These are phyloP conservation scores for Dioscorea alata DNA, from an alignment of 106 monocot species.

Conservation along the genomic window DNA sequence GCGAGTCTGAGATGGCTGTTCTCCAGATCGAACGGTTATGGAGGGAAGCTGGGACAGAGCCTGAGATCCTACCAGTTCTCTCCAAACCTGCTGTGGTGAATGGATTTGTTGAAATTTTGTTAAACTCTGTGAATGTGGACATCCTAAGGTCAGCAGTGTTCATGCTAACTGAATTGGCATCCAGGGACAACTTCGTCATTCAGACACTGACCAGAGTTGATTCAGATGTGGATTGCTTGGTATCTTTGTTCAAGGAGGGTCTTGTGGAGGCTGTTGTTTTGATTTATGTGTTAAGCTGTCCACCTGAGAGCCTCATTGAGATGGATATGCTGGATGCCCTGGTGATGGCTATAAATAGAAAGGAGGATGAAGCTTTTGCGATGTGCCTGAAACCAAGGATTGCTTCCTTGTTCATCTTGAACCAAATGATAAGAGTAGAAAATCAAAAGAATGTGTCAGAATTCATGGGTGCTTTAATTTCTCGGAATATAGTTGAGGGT, in stretches of 20 bases:
- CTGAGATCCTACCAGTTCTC: slow-evolving; percentile 17
- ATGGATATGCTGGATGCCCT: slow-evolving; percentile 46
- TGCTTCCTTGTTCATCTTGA: slow-evolving; percentile 39
- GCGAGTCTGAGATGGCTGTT: slow-evolving; percentile 49
- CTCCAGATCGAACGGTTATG: slow-evolving; percentile 36
- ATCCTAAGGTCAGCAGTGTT: slow-evolving; percentile 26
- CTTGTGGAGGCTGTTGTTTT: slow-evolving; percentile 32
- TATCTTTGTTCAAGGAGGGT: slow-evolving; percentile 57
- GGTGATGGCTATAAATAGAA: slow-evolving; percentile 17
- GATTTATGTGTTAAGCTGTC: slow-evolving; percentile 30
- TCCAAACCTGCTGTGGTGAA: slow-evolving; percentile 41
- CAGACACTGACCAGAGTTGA: slow-evolving; percentile 48
- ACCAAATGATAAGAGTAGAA: slow-evolving; percentile 27
- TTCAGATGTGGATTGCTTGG: slow-evolving; percentile 57
- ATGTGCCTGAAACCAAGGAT: slow-evolving; percentile 34
- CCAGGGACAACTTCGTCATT: slow-evolving; percentile 29
- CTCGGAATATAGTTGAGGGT: slow-evolving; percentile 11
- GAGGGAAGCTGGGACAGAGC: slow-evolving; percentile 19
- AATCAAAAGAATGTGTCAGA: slow-evolving; percentile 1
- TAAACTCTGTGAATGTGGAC: slow-evolving; percentile 33
- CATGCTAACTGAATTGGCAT: slow-evolving; percentile 38
- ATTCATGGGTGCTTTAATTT: slow-evolving; percentile 19
- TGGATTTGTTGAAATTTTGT: slow-evolving; percentile 52
- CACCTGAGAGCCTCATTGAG: slow-evolving; percentile 36
- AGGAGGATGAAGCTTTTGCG: slow-evolving; percentile 11